Conservation (phyloP, 2,329 filamentous ascomycete species). For the Teratosphaeria pseudoeucalypti region DNA sequence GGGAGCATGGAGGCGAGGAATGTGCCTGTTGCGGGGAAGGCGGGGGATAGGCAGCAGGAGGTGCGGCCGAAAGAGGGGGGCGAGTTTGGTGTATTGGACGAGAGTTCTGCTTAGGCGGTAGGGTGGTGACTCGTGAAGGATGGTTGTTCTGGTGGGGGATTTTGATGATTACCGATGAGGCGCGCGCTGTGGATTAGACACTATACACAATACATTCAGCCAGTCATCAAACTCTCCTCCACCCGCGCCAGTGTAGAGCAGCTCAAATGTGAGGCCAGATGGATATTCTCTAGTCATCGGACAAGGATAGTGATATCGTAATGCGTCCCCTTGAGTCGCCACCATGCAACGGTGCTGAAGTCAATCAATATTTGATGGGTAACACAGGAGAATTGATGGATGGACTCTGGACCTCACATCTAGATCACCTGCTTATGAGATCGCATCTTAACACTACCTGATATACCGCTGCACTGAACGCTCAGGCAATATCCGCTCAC, state of each 20-base stretch:
- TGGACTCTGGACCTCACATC: neutral
- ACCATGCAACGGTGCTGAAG: too few relatives aligned
- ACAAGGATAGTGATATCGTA: too few relatives aligned
- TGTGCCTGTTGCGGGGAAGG: conserved; percentile 24
- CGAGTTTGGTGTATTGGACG: conserved; percentile 11
- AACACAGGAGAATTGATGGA: too few relatives aligned
- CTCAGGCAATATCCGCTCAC: neutral
- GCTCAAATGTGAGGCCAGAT: too few relatives aligned
- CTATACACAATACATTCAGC: too few relatives aligned
- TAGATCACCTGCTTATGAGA: neutral
- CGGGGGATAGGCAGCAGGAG: conserved; percentile 11
- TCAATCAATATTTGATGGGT: too few relatives aligned
- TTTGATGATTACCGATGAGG: neutral
- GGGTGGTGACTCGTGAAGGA: neutral
- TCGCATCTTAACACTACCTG: neutral
- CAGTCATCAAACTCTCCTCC: too few relatives aligned
- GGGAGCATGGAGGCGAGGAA: conserved; percentile 25
- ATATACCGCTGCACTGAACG: neutral
- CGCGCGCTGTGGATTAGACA: neutral
- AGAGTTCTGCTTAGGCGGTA: neutral
- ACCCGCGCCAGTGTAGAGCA: too few relatives aligned
- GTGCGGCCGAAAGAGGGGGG: conserved; percentile 9
- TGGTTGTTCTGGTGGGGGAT: neutral
- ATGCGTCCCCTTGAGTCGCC: too few relatives aligned
- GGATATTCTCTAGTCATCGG: too few relatives aligned